Base-by-base conservation (phyloP, 176 grass and related monocot species). In the Lolium rigidum region DNA sequence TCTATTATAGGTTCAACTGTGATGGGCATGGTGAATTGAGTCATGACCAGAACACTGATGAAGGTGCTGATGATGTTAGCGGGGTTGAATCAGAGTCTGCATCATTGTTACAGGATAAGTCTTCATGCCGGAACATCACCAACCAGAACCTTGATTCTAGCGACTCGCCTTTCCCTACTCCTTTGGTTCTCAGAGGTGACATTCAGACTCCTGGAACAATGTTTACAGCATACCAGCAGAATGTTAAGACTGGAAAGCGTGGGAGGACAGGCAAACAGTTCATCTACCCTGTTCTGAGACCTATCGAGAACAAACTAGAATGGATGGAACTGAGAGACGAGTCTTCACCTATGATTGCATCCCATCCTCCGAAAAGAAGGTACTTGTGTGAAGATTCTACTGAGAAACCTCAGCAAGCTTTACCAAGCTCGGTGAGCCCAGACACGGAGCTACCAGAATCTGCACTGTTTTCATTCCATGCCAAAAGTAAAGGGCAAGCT, bases 161-260 rank as follows among this genome's bases (percentile, higher is more conserved):
- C 15, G 72, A 91, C 80, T 96, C 97, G 65, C 92, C 97, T 69
- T 92, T 76, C 50, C 92, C 90, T 18, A 99, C 97, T 24, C 97
- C 97, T 17, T 31, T 96, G 68, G 67, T 76, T 58, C 76, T 99
- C 21, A 91, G 57, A 51, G 82, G 86, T 63, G 92, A 99, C 18
- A 79, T 99, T 35, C 66, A 94, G 48, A 99, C 94, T 49, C 97
- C 97, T 31, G 84, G 80, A 60, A 98, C 91, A 76, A 10, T 89
- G 47, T 86, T 84, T 35, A 84, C 86, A 55, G 67, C 88, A 5
- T 68, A 80, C 16, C 69, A 70, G 52, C 87, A 86, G 62, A 85
- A 43, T 82, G 67, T 43, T 43, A 85, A 67, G 76, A 70, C 63
- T 18, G 90, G 88, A 24, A 92, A 94, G 61, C 82, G 66, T 49